Evolutionary conservation across 2,329 filamentous ascomycete genomes (phyloP), one percentile per base, ranked within the genome.

Genomic region (Phialophora macrospora): DNA sequence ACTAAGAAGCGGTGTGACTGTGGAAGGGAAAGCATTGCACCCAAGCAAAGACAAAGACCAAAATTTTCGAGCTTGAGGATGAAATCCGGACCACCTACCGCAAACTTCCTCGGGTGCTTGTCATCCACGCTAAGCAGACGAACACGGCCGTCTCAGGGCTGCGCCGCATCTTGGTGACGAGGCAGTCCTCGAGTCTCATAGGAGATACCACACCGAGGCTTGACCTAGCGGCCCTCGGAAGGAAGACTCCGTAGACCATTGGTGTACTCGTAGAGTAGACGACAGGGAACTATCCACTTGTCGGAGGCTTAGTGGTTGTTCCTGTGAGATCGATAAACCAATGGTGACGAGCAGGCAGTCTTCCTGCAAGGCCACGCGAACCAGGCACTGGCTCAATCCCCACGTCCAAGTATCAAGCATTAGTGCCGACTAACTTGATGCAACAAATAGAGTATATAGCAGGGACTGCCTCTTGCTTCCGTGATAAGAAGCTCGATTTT

Each of bases 1-100:
- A 44, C 48, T 5, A 51, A 51, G 20, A 51, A 51, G 48, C 48
- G 48, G 48, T 51, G 48, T 51, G 48, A 51, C 22, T 12, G 24
- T 14, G 22, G 17, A 51, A 20, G 20, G 12, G 12, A 26, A 51
- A 12, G 48, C 7, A 24, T 17, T 28, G 24, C 48, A 26, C 48
- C 20, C 24, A 51, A 51, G 20, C 22, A 51, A 26, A 14, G 46
- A 26, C 17, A 51, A 28, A 9, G 5, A 7, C 5, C 48, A 5
- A 11, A 26, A 14, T 28, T 51, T 11, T 22, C 48, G 48, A 51
- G 48, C 48, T 51, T 51, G 48, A 44, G 38, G 38, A 20, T 44
- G 38, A n/a, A 44, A n/a, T 44, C 14, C 6, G 38, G 38, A 44
- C n/a, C 38, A 2, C 14, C 5, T n/a, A 44, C 17, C 14, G 5